Evolutionary conservation across 192 early-diverging fungal species (phyloP), one percentile per base, ranked within the genome.

Genomic region (Podila epicladia): DNA sequence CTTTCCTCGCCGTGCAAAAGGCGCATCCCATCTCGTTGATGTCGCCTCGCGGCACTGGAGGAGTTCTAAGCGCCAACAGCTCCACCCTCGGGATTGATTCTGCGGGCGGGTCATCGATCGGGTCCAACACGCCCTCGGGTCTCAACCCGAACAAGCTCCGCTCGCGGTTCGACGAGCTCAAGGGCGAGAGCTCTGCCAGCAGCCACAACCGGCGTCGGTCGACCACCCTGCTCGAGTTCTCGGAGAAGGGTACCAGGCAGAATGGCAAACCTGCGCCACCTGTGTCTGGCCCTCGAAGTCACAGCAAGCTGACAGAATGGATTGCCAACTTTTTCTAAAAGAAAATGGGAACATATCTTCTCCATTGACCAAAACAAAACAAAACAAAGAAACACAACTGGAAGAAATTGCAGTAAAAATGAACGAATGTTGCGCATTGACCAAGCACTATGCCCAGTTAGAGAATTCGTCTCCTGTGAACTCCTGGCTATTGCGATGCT

Each of bases 301-400:
- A 77, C 9, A 77, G 75, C 55, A 63, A 64, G 59, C 35, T 77
- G 58, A 62, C 69, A 12, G 69, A 71, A 50, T 77, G 75, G 75
- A 77, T 77, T 12, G 69, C 75, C 62, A 77, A 77, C 69, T 77
- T 77, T 62, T 71, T 77, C 62, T 77, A 71, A 33, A 64, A 62
- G 11, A 45, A 45, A 45, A 17, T 45, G 15, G 15, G 41, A 45
- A 45, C 15, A 15, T 45, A 2, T 15, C 41, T 13, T 45, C 41
- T 17, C 15, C 41, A 4, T 37, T 45, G 41, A 45, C 13, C 12
- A 45, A 45, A 45, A 45, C 7, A 45, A 45, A 45, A 45, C 15
- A 45, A 45, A 41, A 11, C 9, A 12, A 41, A 41, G 12, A 41
- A 2, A 41, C 12, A 41, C 5, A 45, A 15, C 11, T 4, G 41